These are phyloP conservation scores for Nakazawaea pomicola DNA, from an alignment of 805 yeast genomes.

Conservation along the genomic window DNA sequence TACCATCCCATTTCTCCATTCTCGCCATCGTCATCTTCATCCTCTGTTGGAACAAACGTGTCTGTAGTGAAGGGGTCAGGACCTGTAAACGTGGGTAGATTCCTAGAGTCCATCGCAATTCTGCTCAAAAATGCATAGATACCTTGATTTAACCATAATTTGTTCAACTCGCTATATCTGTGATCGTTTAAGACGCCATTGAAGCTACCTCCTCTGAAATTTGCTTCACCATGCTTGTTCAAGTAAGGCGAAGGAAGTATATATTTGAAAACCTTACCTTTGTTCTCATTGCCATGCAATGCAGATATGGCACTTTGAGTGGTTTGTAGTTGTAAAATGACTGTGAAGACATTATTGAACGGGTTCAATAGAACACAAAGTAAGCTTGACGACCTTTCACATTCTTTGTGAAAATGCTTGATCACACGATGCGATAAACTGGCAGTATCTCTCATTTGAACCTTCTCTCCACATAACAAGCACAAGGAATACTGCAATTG, in stretches of 20 bases:
- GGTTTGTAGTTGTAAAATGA: constrained; percentile 24
- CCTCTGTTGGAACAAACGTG: constrained; percentile 1
- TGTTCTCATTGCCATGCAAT: constrained; percentile 14
- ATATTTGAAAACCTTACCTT: constrained; percentile 22
- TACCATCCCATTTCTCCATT: neutral
- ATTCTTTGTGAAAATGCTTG: constrained; percentile 24
- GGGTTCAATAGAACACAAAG: constrained; percentile 15
- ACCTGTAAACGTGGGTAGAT: constrained; percentile 5
- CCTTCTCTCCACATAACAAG: constrained; percentile 39
- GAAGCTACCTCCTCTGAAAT: constrained; percentile 46
- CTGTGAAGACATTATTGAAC: constrained; percentile 19
- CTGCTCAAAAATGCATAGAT: constrained; percentile 43
- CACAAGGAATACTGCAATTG: constrained; percentile 37
- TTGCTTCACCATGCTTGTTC: constrained; percentile 72
- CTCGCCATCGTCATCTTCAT: neutral
- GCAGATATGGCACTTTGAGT: constrained; percentile 3
- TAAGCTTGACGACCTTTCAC: constrained; percentile 24
- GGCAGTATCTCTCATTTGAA: constrained; percentile 20
- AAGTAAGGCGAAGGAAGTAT: constrained; percentile 55
- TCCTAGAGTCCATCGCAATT: constrained; percentile 16
- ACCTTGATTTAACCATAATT: constrained; percentile 58
- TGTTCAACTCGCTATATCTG: constrained; percentile 53
- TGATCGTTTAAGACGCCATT: constrained; percentile 45
- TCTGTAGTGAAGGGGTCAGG: constrained; percentile 2
- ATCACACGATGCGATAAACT: constrained; percentile 24